phyloP scores from a whole-genome alignment of 208 protist genomes.

The Wallacemonas sp. region DNA sequence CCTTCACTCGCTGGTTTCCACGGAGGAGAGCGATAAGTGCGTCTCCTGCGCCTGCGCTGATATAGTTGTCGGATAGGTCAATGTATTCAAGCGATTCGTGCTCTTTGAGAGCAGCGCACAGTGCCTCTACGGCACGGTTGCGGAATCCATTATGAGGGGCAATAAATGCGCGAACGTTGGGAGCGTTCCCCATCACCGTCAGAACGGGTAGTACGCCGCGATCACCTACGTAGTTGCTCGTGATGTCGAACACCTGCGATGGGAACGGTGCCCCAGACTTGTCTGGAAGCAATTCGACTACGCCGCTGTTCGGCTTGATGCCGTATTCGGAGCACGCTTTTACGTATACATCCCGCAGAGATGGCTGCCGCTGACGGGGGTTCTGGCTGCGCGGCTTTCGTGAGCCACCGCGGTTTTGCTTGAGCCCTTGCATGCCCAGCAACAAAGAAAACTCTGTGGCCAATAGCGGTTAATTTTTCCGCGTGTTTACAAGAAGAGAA shows the following conservation, averaged over 20 bases:
- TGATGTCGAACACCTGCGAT: slow-evolving; percentile 64
- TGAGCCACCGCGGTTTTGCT: slow-evolving; percentile 16
- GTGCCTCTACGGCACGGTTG: slow-evolving; percentile 61
- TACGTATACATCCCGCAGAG: slow-evolving; percentile 76
- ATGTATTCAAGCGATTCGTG: slow-evolving; percentile 67
- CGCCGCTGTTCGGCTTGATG: slow-evolving; percentile 69
- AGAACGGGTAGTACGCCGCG: slow-evolving; percentile 76
- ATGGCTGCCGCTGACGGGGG: slow-evolving; percentile 19
- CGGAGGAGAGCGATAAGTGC: slow-evolving; percentile 51
- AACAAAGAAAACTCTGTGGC: too few species aligned
- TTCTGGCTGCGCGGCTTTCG: slow-evolving; percentile 9
- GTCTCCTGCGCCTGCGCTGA: slow-evolving; percentile 82
- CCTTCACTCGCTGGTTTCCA: slow-evolving; percentile 56
- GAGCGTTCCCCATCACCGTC: slow-evolving; percentile 48
- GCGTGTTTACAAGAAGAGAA: not conserved
- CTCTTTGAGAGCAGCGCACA: slow-evolving; percentile 39
- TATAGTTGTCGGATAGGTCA: slow-evolving; percentile 89
- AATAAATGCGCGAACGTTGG: slow-evolving; percentile 46
- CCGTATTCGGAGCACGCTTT: slow-evolving; percentile 68
- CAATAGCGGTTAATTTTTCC: not conserved
- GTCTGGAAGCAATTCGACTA: slow-evolving; percentile 59
- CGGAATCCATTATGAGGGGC: slow-evolving; percentile 87
- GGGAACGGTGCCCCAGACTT: slow-evolving; percentile 27
- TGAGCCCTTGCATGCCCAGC: not conserved
- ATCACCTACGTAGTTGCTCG: slow-evolving; percentile 88